Evolutionary conservation across 768 basidiomycete genomes (phyloP), one percentile per base, ranked within the genome.

Genomic region (Pulveroboletus sp.): DNA sequence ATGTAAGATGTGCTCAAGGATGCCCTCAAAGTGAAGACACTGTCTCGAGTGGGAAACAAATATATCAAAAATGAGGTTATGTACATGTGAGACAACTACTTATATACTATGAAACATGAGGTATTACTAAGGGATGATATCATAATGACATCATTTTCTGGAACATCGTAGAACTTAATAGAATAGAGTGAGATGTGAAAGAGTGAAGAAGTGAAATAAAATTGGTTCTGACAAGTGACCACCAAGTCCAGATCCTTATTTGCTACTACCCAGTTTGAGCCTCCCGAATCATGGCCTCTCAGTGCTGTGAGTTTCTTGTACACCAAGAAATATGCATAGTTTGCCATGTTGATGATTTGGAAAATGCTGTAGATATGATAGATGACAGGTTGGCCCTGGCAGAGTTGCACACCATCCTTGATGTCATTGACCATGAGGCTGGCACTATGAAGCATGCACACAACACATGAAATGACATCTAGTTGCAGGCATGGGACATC

Each of bases 281-380:
- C 52, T 6, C 27, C 50, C 0, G 49, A 6, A 9, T 34, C 39
- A 2, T 51, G 43, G 23, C 31, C 39, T 9, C 66, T 59, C 20
- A 66, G 26, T 20, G 43, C 55, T 0, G 66, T 53, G 1, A 97
- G 77, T 56, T 95, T 89, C 57, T 92, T 79, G 64, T 86, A 93
- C 0, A 93, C 95, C 36, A 92, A 79, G 62, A 98, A 99, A 64
- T 95, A 97, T 23, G 93, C 92, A 57, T 97, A 98, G 63, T 96
- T 97, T 1, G 95, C 95, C 0, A 86, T 84, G 65, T 99, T 99
- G 71, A 99, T 93, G 0, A 95, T 96, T 63, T 97, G 95, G 0
- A 95, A 92, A 3, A 96, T 72, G 2, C 95, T 95, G 59, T 95
- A 99, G 57, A 99, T 95, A 72, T 90, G 91, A 72, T 99, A 94